Conservation (phyloP, 2,329 filamentous ascomycete genomes). For the Pseudophaeomoniella oleicola region DNA sequence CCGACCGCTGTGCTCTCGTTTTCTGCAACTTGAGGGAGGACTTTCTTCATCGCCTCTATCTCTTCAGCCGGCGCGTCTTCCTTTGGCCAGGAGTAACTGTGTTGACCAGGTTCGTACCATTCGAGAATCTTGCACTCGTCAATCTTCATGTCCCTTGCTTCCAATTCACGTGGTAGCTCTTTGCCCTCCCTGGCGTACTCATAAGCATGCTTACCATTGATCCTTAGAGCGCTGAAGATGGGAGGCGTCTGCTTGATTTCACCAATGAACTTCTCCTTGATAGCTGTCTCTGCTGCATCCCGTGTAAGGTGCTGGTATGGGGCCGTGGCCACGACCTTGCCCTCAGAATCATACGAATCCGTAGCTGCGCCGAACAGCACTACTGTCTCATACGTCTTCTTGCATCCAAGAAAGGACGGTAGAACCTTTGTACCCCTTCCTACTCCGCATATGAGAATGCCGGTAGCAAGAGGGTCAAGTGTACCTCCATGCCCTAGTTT, state of each 20-base stretch:
- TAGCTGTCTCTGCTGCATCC: slow-evolving; percentile 60
- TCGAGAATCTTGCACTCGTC: slow-evolving; percentile 65
- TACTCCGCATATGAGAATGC: slow-evolving; percentile 77
- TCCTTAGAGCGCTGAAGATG: slow-evolving; percentile 82
- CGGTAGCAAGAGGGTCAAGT: slow-evolving; percentile 83
- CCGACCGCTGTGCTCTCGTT: background rate
- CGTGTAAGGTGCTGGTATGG: slow-evolving; percentile 64
- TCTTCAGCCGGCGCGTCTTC: slow-evolving; percentile 64
- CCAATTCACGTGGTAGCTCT: slow-evolving; percentile 70
- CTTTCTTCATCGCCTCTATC: slow-evolving; percentile 60
- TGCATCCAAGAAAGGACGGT: slow-evolving; percentile 66
- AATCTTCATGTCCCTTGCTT: slow-evolving; percentile 66
- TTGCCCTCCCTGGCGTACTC: slow-evolving; percentile 89
- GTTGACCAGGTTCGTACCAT: slow-evolving; percentile 68
- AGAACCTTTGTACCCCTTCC: slow-evolving; percentile 79
- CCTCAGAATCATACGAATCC: slow-evolving; percentile 78
- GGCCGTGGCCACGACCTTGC: slow-evolving; percentile 64
- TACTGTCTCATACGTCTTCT: slow-evolving; percentile 82
- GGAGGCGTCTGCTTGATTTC: slow-evolving; percentile 82
- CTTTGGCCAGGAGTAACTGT: slow-evolving; percentile 64
- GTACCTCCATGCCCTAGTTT: slow-evolving; percentile 97
- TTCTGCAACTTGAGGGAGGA: slow-evolving; percentile 14
- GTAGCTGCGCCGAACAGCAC: slow-evolving; percentile 85
- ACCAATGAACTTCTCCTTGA: slow-evolving; percentile 56
- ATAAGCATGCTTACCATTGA: slow-evolving; percentile 87